Base-by-base conservation (phyloP, 1,139 yeast genomes). In the Yamadazyma taylorii region DNA sequence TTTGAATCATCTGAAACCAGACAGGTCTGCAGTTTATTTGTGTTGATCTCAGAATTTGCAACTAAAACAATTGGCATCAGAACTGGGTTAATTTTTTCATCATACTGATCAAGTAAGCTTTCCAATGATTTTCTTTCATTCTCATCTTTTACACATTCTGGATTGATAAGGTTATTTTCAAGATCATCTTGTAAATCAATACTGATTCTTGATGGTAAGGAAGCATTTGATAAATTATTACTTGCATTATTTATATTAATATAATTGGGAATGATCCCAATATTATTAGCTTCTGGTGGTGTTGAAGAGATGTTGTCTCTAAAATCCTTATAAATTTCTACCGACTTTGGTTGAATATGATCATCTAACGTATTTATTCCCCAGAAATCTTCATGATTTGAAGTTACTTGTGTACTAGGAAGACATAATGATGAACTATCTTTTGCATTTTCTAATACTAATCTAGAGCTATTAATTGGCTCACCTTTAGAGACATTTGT, bases 401-500 rank as follows among this genome's bases (percentile, higher is more conserved):
- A n/a, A n/a, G n/a, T n/a, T n/a, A n/a, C n/a, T n/a, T n/a, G n/a
- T n/a, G n/a, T n/a, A n/a, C n/a, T 19, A 19, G 21, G 21, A 19
- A 19, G 5, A 8, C 8, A 19, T 19, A 19, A 19, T 6, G 21
- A 19, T 19, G 21, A 6, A 19, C 21, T 8, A 11, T 25, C 17
- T n/a, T 15, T 15, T 13, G 27, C 34, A 17, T 30, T 33, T 21
- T 26, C 39, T 10, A 43, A n/a, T 15, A 37, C 32, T 2, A 37
- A 27, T 9, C 35, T 35, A 11, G 48, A 42, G 27, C 50, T 46
- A 1, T 33, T 13, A 13, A 45, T 37, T 9, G n/a, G n/a, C n/a
- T n/a, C n/a, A 35, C 24, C 15, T 41, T 36, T 14, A 34, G 30
- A 8, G 21, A 42, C 24, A 2, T 29, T 23, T 9, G 35, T 30